phyloP scores from a whole-genome alignment of 257 asterid genomes.

The Voacanga thouarsii region DNA sequence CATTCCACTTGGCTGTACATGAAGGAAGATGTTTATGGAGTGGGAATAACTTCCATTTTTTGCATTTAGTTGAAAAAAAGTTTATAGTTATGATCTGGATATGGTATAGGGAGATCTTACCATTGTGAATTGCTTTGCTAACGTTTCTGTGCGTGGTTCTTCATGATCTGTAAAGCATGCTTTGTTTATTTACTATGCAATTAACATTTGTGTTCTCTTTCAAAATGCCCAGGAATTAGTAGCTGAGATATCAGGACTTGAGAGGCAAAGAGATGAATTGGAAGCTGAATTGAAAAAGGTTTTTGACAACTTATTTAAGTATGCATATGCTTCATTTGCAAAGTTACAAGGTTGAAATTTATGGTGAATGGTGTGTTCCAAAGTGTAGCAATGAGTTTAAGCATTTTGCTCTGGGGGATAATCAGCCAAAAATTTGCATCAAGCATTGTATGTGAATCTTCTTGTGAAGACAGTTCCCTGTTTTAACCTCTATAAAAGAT shows the following conservation, averaged over 20 bases:
- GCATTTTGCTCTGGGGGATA: no score
- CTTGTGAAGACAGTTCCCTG: neutral
- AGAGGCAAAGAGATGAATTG: conserved; percentile 77
- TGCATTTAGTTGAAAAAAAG: neutral
- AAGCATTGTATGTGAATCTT: neutral
- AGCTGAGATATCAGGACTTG: conserved; percentile 75
- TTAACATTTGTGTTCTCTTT: neutral
- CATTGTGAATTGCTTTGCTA: neutral
- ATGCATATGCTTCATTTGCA: neutral
- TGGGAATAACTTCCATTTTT: neutral
- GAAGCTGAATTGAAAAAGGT: conserved; percentile 96
- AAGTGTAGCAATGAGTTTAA: conserved; percentile 1
- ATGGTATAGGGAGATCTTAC: neutral
- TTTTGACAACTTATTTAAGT: conserved; percentile 19
- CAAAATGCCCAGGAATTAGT: conserved; percentile 60
- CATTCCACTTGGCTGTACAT: neutral
- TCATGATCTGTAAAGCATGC: neutral
- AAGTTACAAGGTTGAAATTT: neutral
- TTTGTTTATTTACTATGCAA: neutral
- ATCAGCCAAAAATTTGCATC: neutral
- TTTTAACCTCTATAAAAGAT: neutral
- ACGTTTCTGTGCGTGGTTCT: neutral
- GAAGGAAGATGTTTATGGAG: neutral
- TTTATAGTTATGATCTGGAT: neutral
- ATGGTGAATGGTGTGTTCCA: neutral